A percentile compares a stretch with the other conserved stretches of the same genome.
These are phyloP conservation scores for Suillus sp. DNA, from an alignment of 768 basidiomycete species.

Conservation along the genomic window DNA sequence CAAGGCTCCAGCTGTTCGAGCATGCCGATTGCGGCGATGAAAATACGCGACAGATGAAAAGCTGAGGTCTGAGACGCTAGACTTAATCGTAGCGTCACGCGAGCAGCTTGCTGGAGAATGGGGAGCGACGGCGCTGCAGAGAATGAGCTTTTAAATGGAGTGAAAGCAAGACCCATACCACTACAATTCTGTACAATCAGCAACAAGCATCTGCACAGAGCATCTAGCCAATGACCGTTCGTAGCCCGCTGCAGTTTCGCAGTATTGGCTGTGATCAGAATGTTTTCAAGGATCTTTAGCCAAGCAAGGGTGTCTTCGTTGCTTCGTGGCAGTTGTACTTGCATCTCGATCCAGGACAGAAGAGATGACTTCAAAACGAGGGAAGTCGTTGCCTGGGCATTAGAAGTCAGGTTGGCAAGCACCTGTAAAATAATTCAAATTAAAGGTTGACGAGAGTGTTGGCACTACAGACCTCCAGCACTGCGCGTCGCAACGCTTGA, in stretches of 20 bases:
- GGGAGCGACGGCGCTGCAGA: slow-evolving; percentile 23
- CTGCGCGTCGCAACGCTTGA: slow-evolving; percentile 49
- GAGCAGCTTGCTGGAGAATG: slow-evolving; percentile 28
- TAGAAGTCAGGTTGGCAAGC: slow-evolving; percentile 72
- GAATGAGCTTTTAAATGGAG: background rate
- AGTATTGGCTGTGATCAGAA: slow-evolving; percentile 51
- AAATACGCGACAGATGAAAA: slow-evolving; percentile 32
- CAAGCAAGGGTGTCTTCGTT: slow-evolving; percentile 54
- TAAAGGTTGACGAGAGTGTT: background rate
- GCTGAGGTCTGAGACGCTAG: slow-evolving; percentile 33
- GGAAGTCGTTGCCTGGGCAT: slow-evolving; percentile 66
- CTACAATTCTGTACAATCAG: slow-evolving; percentile 37
- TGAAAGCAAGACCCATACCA: slow-evolving; percentile 14
- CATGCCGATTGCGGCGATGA: slow-evolving; percentile 30
- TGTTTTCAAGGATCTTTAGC: slow-evolving; percentile 67
- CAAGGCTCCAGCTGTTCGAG: slow-evolving; percentile 34
- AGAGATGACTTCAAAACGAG: slow-evolving; percentile 73
- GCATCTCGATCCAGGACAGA: slow-evolving; percentile 83
- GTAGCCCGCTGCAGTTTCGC: slow-evolving; percentile 56
- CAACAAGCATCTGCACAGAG: slow-evolving; percentile 53
- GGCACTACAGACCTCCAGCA: slow-evolving; percentile 60
- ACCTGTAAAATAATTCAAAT: slow-evolving; percentile 47
- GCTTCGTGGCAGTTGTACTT: slow-evolving; percentile 38
- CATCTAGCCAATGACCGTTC: slow-evolving; percentile 60
- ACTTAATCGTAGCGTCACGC: slow-evolving; percentile 40